These are phyloP conservation scores for Xylariaceae sp. DNA, from an alignment of 2,329 filamentous ascomycete species.

Conservation along the genomic window DNA sequence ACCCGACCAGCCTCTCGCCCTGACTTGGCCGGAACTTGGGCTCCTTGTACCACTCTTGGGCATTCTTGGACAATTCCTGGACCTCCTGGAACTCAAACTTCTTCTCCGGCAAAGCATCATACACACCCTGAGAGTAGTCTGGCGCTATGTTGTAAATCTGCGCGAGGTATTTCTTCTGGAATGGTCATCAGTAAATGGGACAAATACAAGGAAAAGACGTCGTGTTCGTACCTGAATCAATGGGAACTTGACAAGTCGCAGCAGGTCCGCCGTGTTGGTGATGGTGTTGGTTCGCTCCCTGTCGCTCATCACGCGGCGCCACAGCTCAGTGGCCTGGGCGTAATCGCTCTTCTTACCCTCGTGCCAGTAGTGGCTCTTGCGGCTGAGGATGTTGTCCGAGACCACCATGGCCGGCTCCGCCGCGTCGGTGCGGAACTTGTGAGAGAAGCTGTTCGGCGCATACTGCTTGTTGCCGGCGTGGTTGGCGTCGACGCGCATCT, in stretches of 20 bases:
- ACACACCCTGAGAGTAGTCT: conserved; percentile 3
- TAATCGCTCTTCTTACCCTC: conserved; percentile 49
- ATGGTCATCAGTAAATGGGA: neutral
- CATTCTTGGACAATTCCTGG: conserved; percentile 8
- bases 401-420: conserved; percentile 46
- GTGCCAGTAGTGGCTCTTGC: conserved; percentile 50
- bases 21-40: conserved; percentile 13
- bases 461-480: conserved; percentile 44
- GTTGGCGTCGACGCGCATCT: conserved; percentile 43
- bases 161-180: conserved; percentile 1
- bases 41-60: conserved; percentile 18
- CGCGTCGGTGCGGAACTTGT: conserved; percentile 46
- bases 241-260: conserved; percentile 38
- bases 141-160: conserved; percentile 4
- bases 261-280: conserved; percentile 42
- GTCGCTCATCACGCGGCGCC: conserved; percentile 42
- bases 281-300: conserved; percentile 40
- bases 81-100: conserved; percentile 15
- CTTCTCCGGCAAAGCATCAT: conserved; percentile 12
- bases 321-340: conserved; percentile 45
- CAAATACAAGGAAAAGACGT: neutral
- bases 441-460: conserved; percentile 44
- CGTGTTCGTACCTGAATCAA: conserved; percentile 41
- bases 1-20: conserved; percentile 11
- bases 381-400: conserved; percentile 42